These are phyloP conservation scores for Alternaria incomplexa DNA, from an alignment of 2,329 filamentous ascomycete genomes.

Conservation along the genomic window DNA sequence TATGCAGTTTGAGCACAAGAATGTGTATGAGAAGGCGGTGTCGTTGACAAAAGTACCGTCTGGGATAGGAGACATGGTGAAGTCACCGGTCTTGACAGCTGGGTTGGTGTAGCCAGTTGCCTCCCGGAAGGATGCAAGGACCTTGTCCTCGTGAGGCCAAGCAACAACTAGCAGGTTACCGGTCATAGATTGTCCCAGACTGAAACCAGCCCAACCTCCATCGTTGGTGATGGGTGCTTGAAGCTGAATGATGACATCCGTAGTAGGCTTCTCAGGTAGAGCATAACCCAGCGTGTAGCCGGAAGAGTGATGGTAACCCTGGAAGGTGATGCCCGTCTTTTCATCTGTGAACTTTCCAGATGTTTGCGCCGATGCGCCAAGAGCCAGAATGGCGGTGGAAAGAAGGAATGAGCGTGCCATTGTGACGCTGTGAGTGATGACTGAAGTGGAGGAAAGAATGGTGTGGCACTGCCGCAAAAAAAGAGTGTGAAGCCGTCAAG, in stretches of 20 bases:
- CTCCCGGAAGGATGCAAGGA: slow-evolving; percentile 56
- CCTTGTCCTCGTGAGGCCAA: slow-evolving; percentile 58
- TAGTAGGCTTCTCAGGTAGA: slow-evolving; percentile 55
- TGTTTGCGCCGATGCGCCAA: slow-evolving; percentile 34
- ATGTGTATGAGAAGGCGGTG: slow-evolving; percentile 62
- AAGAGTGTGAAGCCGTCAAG: slow-evolving; percentile 42
- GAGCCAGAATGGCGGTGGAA: slow-evolving; percentile 32
- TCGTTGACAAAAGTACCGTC: slow-evolving; percentile 61
- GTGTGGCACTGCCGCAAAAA: slow-evolving; percentile 32
- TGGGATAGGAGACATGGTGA: slow-evolving; percentile 54
- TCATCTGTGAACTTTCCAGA: slow-evolving; percentile 37
- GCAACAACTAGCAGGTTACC: slow-evolving; percentile 58
- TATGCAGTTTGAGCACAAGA: slow-evolving; percentile 56
- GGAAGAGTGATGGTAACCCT: slow-evolving; percentile 40
- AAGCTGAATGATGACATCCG: slow-evolving; percentile 63
- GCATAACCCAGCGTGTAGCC: slow-evolving; percentile 60
- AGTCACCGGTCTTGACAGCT: slow-evolving; percentile 51
- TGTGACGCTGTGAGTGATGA: slow-evolving; percentile 11
- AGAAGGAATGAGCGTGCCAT: slow-evolving; percentile 40
- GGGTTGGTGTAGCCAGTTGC: slow-evolving; percentile 59
- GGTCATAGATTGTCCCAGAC: slow-evolving; percentile 57
- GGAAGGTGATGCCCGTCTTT: slow-evolving; percentile 44
- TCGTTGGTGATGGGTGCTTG: slow-evolving; percentile 52
- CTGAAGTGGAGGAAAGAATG: slow-evolving; percentile 20
- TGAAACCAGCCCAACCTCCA: slow-evolving; percentile 59